Evolutionary conservation across 305 asterid genomes (phyloP).

Genomic region (Fraxinus xanthoxyloides): DNA sequence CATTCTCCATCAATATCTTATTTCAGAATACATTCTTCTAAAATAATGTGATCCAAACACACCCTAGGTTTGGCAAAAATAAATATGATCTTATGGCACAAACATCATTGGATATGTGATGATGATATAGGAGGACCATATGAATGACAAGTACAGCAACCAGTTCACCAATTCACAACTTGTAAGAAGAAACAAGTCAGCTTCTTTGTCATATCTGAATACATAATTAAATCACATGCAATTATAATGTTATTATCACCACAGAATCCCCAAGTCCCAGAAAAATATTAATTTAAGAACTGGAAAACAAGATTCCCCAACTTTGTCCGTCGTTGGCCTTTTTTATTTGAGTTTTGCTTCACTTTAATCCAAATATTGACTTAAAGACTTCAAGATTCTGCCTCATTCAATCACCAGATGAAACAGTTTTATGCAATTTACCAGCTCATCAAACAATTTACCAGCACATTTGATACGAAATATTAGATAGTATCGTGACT

Average conservation of each 20-base stretch:
- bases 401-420: slow-evolving; percentile 22
- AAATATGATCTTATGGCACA: not conserved
- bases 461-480: not conserved
- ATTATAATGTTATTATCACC: not conserved
- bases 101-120: not conserved
- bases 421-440: not conserved
- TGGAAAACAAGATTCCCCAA: slow-evolving; percentile 41
- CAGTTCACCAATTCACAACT: not conserved
- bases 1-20: too few species aligned
- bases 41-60: too few species aligned
- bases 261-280: slow-evolving; percentile 23
- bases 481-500: not conserved
- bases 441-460: not conserved
- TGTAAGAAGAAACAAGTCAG: slow-evolving; percentile 25
- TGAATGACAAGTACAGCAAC: not conserved
- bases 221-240: slow-evolving; percentile 27
- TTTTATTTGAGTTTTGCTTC: not conserved
- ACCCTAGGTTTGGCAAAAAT: not conserved
- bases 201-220: slow-evolving; percentile 1
- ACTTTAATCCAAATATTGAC: slow-evolving; percentile 28
- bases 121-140: not conserved
- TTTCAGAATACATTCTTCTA: too few species aligned
- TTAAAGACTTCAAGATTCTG: slow-evolving; percentile 24
- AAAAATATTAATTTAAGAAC: slow-evolving; percentile 7
- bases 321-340: slow-evolving; percentile 26